Evolutionary conservation across 1,284 basidiomycete species (phyloP).

Genomic region (Malassezia slooffiae): DNA sequence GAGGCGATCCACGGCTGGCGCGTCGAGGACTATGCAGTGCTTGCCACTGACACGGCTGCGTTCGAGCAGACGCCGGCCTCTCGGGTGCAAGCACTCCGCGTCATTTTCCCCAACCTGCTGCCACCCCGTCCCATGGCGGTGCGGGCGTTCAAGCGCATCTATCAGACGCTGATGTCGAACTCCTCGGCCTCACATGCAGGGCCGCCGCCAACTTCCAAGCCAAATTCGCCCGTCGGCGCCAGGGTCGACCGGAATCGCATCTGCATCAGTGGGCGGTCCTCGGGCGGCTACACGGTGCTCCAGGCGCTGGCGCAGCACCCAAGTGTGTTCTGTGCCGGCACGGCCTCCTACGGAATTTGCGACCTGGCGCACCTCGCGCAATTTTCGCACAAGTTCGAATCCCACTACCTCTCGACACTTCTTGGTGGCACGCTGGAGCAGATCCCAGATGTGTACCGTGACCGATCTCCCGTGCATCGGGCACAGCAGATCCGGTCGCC

Average conservation of each 20-base stretch:
- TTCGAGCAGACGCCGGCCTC: background rate
- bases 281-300: slow-evolving; percentile 57
- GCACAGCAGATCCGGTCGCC: slow-evolving; percentile 53
- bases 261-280: slow-evolving; percentile 45
- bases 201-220: background rate
- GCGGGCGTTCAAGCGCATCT: too few species aligned
- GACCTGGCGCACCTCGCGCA: slow-evolving; percentile 14
- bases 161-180: too few species aligned
- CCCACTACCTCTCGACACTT: slow-evolving; percentile 52
- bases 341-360: slow-evolving; percentile 19
- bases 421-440: slow-evolving; percentile 54
- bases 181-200: too few species aligned
- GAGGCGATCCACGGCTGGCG: slow-evolving; percentile 26
- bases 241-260: slow-evolving; percentile 16
- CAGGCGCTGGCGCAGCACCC: slow-evolving; percentile 48
- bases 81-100: background rate
- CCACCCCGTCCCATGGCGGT: slow-evolving; percentile 18
- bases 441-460: slow-evolving; percentile 51
- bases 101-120: slow-evolving; percentile 16
- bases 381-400: slow-evolving; percentile 61
- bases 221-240: background rate
- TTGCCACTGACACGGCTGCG: slow-evolving; percentile 16
- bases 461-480: slow-evolving; percentile 53
- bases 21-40: slow-evolving; percentile 25
- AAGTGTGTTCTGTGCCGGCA: slow-evolving; percentile 18